Conservation (phyloP, 192 early-diverging fungal genomes). For the Funneliformis mosseae region DNA sequence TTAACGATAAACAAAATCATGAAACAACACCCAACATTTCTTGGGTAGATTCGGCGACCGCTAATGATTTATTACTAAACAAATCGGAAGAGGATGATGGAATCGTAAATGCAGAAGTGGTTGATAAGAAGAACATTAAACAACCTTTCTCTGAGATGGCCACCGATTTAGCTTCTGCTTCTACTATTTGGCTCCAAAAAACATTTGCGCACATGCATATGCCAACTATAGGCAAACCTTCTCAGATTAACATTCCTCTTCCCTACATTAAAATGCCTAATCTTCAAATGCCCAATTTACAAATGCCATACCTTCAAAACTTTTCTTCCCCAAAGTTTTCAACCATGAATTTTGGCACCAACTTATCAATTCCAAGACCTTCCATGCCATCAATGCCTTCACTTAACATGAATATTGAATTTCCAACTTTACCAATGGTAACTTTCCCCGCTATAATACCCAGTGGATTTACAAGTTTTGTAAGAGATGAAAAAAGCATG, state of each 20-base stretch:
- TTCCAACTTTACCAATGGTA: conserved; percentile 22
- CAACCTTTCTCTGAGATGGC: conserved; percentile 37
- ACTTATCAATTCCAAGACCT: conserved; percentile 28
- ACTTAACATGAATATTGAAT: conserved; percentile 28
- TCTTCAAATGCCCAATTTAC: conserved; percentile 31
- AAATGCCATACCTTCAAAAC: conserved; percentile 16
- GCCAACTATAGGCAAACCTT: conserved; percentile 33
- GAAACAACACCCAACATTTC: conserved; percentile 12
- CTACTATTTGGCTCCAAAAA: conserved; percentile 49
- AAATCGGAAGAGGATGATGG: conserved; percentile 26
- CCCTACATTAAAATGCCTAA: conserved; percentile 34
- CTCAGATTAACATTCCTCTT: conserved; percentile 27
- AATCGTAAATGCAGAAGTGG: conserved; percentile 26
- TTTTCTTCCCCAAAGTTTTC: conserved; percentile 34
- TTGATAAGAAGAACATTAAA: conserved; percentile 19
- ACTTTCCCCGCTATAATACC: conserved; percentile 28
- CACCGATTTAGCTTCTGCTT: conserved; percentile 38
- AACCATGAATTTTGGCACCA: conserved; percentile 26
- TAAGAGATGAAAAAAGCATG: conserved; percentile 13
- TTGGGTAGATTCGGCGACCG: conserved; percentile 29
- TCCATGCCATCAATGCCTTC: conserved; percentile 34
- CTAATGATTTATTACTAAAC: neutral
- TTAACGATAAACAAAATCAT: neutral
- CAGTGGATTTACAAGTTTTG: neutral
- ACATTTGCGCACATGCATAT: conserved; percentile 46